Evolutionary conservation across 2,329 filamentous ascomycete genomes (phyloP), one percentile per base, ranked within the genome.

Genomic region (Aspergillus ustus): DNA sequence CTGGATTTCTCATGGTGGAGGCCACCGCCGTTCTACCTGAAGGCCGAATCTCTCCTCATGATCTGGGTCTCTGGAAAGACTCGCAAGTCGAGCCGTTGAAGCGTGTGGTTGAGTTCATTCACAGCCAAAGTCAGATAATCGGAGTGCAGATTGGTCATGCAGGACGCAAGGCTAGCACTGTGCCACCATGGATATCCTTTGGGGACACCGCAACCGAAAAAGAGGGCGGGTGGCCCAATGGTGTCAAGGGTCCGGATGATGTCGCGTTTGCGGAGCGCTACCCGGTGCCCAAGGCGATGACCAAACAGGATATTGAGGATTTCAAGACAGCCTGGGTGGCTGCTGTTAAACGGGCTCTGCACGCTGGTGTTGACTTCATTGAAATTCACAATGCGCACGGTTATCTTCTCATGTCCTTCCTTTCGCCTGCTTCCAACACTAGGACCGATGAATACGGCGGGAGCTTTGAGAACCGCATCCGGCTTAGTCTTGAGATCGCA

Each of bases 81-180:
- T 87, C 84, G 31, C 93, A 97, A 75, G 89, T 93, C 61, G 88
- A 84, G 67, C 88, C 88, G 0, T 78, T 96, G 59, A 68, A 69
- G 17, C 84, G 85, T 62, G 84, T 94, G 53, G 86, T 88, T 43
- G 91, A 95, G 64, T 96, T 92, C 64, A 86, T 90, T 2, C 92
- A 96, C 79, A 87, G 85, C 22, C 93, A 96, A 76, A 85, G 84
- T 71, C 88, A 92, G 71, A 87, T 90, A 65, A 87, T 91, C 55
- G 92, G 85, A 55, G 89, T 96, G 64, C 93, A 97, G 80, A 83
- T 96, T 4, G 91, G 81, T 1, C 93, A 97, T 70, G 92, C 92
- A 0, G 93, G 93, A 8, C 76, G 85, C 40, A 88, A 88, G 67
- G 84, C 84, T 2, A 83, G 80, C 63, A 86, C 83, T 1, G 81